Evolutionary conservation across 2,329 filamentous ascomycete species (phyloP).

Genomic region (Metarhizium brunneum): DNA sequence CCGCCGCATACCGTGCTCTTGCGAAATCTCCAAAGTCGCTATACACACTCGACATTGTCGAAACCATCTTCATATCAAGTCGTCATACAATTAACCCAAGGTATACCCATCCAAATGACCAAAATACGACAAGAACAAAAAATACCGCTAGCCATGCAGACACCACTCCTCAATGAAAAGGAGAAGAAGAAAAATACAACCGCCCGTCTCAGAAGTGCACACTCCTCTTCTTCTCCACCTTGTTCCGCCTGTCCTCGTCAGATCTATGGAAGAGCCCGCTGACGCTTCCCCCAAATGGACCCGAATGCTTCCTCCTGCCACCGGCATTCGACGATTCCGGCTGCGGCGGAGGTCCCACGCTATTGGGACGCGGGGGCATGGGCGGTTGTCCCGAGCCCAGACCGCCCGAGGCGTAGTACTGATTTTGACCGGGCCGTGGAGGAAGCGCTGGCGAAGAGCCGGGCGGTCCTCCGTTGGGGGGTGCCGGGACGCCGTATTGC

Average conservation of each 20-base stretch:
- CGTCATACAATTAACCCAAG: too few relatives aligned
- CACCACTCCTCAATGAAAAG: not conserved
- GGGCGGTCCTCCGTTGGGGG: constrained; percentile 20
- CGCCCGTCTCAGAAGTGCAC: constrained; percentile 27
- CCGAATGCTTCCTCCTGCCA: constrained; percentile 18
- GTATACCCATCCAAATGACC: not conserved
- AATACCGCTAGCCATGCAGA: not conserved
- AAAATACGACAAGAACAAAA: not conserved
- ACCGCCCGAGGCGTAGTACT: constrained; percentile 7
- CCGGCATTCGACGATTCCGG: constrained; percentile 1
- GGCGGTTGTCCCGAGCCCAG: constrained; percentile 18
- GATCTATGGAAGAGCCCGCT: constrained; percentile 32
- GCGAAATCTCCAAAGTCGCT: too few relatives aligned
- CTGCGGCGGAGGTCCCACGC: constrained; percentile 30
- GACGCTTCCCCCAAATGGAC: constrained; percentile 32
- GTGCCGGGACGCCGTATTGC: constrained; percentile 53
- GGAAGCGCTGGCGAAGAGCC: constrained; percentile 24
- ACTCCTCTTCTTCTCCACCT: constrained; percentile 39
- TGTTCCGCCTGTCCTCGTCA: constrained; percentile 30
- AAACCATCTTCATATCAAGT: too few relatives aligned
- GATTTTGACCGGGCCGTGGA: constrained; percentile 14
- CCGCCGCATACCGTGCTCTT: too few relatives aligned
- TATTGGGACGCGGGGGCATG: constrained; percentile 36
- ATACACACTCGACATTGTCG: too few relatives aligned
- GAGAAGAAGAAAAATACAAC: not conserved